Percentiles rank a stretch among this genome's conserved stretches.
Evolutionary conservation across 1,284 basidiomycete species (phyloP).

Genomic region (Hortiboletus rubellus): DNA sequence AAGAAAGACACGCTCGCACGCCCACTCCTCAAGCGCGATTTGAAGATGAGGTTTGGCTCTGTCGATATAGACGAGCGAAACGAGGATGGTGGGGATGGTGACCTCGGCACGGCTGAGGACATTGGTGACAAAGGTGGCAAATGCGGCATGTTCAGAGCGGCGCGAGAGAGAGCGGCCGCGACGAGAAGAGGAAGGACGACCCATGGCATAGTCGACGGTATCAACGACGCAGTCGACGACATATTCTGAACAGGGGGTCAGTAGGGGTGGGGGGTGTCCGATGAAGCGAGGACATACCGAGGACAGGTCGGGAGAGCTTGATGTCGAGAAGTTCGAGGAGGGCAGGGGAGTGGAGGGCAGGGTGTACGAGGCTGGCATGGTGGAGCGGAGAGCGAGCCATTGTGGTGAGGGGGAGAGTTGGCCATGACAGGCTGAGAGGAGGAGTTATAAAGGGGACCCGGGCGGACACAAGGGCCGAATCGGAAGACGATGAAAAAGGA

Average conservation of each 20-base stretch:
- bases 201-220: constrained; percentile 71
- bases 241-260: constrained; percentile 50
- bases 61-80: constrained; percentile 68
- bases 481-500: constrained; percentile 33
- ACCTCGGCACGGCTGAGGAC: constrained; percentile 70
- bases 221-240: constrained; percentile 64
- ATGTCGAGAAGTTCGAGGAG: constrained; percentile 63
- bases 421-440: constrained; percentile 4
- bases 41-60: constrained; percentile 70
- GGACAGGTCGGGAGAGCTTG: constrained; percentile 56
- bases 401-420: background rate
- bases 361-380: constrained; percentile 62
- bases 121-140: constrained; percentile 60
- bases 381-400: constrained; percentile 46
- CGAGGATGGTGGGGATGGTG: constrained; percentile 60
- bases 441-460: constrained; percentile 36
- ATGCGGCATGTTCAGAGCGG: constrained; percentile 52
- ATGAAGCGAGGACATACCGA: constrained; percentile 49
- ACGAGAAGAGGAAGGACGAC: constrained; percentile 53
- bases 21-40: constrained; percentile 76
- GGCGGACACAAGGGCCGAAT: constrained; percentile 32
- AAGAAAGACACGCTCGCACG: constrained; percentile 73
- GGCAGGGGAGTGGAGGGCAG: constrained; percentile 57
- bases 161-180: constrained; percentile 50
- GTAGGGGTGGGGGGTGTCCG: background rate